phyloP scores from a whole-genome alignment of 2,329 filamentous ascomycete species.

The Celoporthe dispersa region DNA sequence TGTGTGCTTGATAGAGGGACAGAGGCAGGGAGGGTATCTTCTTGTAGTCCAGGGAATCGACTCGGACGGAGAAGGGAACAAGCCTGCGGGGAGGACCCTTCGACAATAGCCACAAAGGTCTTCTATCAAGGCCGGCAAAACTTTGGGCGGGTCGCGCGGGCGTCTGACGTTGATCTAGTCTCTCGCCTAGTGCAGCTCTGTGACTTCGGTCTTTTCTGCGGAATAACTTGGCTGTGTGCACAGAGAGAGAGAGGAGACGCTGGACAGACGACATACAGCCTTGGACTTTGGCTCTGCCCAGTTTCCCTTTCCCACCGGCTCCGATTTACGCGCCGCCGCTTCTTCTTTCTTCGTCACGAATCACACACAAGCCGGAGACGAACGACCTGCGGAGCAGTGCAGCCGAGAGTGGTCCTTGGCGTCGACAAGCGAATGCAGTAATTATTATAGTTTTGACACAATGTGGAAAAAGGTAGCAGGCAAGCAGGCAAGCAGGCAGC shows the following conservation, averaged over 20 bases:
- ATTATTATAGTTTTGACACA: not conserved
- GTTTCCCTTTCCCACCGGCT: not conserved
- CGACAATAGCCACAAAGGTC: not conserved
- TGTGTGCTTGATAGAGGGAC: not conserved
- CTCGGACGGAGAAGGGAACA: not conserved
- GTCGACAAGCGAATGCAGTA: not conserved
- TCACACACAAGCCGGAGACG: not conserved
- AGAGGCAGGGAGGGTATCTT: not conserved
- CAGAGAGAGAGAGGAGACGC: not conserved
- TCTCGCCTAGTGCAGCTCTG: constrained; percentile 14
- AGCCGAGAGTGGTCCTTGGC: not conserved
- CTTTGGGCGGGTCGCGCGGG: not conserved
- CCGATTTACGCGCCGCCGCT: not conserved
- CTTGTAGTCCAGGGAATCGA: not conserved
- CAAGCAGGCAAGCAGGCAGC: not conserved
- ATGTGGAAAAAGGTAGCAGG: not conserved
- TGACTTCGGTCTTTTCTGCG: constrained; percentile 1
- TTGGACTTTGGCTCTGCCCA: not conserved
- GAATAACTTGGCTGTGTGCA: constrained; percentile 2
- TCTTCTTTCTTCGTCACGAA: not conserved
- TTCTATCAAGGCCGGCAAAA: constrained; percentile 12
- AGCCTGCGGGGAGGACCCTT: not conserved
- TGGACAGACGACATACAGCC: not conserved
- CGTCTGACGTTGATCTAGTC: constrained; percentile 3
- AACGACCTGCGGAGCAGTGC: not conserved